These are phyloP conservation scores for Ustilago tritici DNA, from an alignment of 1,284 basidiomycete species.

Conservation along the genomic window DNA sequence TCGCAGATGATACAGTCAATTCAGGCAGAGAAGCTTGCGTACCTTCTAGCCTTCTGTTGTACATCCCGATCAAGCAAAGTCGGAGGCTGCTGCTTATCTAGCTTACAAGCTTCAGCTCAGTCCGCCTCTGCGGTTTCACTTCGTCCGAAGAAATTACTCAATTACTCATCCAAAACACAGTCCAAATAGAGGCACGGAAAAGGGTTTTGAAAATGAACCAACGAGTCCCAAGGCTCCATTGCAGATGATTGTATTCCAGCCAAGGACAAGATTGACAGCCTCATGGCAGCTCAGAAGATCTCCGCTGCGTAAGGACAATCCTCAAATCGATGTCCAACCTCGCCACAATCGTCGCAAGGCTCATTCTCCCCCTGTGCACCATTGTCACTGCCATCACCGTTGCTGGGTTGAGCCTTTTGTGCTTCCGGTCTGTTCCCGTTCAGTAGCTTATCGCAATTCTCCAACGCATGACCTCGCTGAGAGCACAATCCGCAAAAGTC, in stretches of 20 bases:
- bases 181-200: conserved; percentile 1
- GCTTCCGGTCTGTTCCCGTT: conserved; percentile 1
- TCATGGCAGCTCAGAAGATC: conserved; percentile 35
- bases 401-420: conserved; percentile 2
- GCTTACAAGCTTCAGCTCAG: no score
- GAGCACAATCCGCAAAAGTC: conserved; percentile 53
- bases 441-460: conserved; percentile 35
- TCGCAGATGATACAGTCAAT: no score
- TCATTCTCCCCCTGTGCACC: conserved; percentile 33
- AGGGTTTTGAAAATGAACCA: not conserved
- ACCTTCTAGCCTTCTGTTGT: no score
- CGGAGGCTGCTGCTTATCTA: no score
- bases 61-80: no score
- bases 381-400: not conserved
- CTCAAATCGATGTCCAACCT: conserved; percentile 53
- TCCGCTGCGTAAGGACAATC: conserved; percentile 58
- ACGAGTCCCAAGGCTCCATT: not conserved
- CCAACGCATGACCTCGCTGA: conserved; percentile 38
- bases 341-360: conserved; percentile 58
- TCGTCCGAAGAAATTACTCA: not conserved
- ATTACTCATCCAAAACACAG: not conserved
- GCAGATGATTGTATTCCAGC: not conserved
- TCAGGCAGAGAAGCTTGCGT: no score
- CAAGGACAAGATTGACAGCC: not conserved
- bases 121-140: not conserved